Conservation (phyloP, 2,329 filamentous ascomycete genomes). For the Leptographium galeiforme region DNA sequence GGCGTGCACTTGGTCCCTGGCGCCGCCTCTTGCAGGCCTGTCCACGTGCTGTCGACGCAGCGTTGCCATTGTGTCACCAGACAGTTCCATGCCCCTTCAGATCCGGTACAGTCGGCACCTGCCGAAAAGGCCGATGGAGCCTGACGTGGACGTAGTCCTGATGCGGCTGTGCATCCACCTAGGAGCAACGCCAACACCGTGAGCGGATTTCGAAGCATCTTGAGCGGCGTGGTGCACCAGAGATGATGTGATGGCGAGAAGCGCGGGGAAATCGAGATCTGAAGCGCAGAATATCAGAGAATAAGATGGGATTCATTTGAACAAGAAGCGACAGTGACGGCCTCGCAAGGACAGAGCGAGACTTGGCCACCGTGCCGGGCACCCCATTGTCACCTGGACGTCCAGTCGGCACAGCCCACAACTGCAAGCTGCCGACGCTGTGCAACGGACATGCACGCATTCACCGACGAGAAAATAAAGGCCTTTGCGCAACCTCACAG, state of each 20-base stretch:
- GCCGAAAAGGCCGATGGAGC: neutral
- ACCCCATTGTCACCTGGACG: neutral
- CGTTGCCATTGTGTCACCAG: slow-evolving; percentile 35
- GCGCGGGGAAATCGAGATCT: too few species aligned
- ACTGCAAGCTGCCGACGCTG: neutral
- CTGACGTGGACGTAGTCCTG: neutral
- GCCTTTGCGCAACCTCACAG: neutral
- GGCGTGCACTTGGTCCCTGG: slow-evolving; percentile 33
- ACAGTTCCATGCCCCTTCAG: slow-evolving; percentile 43
- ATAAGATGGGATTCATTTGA: too few species aligned
- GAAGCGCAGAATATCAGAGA: too few species aligned
- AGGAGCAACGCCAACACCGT: too few species aligned
- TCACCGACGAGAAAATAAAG: neutral
- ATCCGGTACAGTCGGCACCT: slow-evolving; percentile 25
- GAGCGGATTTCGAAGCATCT: too few species aligned
- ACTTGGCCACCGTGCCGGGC: too few species aligned
- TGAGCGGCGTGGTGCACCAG: too few species aligned
- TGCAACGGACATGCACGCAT: neutral
- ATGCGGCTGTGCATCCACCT: too few species aligned
- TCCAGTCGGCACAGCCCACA: neutral
- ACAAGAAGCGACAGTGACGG: too few species aligned
- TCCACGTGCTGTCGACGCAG: slow-evolving; percentile 35
- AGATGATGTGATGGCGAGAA: too few species aligned
- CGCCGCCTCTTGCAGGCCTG: slow-evolving; percentile 26
- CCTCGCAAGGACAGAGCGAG: too few species aligned